Conservation (phyloP, 768 basidiomycete genomes). For the Tulasnella sp. region DNA sequence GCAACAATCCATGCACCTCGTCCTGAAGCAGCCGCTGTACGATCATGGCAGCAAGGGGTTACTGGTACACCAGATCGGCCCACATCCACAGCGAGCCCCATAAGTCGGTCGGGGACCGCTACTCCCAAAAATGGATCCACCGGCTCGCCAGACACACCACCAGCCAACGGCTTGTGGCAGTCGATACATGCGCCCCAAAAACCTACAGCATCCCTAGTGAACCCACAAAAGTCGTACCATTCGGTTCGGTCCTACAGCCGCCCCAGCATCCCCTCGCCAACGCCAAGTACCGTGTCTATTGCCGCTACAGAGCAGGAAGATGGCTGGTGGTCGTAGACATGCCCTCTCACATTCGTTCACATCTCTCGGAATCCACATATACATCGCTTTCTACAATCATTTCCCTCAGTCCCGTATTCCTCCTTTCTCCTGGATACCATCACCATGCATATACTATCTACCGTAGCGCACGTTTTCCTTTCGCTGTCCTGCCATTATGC, state of each 20-base stretch:
- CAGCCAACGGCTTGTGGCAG: slow-evolving; percentile 57
- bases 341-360: not conserved
- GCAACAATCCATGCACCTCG: slow-evolving; percentile 7
- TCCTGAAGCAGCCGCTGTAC: not conserved
- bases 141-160: slow-evolving; percentile 29
- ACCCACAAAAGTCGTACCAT: slow-evolving; percentile 19
- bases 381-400: too few species aligned
- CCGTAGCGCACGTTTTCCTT: not conserved
- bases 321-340: slow-evolving; percentile 61
- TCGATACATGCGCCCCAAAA: slow-evolving; percentile 49
- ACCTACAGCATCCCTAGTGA: slow-evolving; percentile 29
- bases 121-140: slow-evolving; percentile 7
- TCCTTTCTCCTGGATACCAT: not conserved
- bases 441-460: not conserved
- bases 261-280: slow-evolving; percentile 48
- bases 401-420: not conserved
- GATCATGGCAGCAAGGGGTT: not conserved
- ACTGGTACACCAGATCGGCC: not conserved
- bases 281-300: slow-evolving; percentile 62
- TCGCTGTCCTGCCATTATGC: not conserved
- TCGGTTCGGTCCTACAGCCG: slow-evolving; percentile 20
- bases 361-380: not conserved
- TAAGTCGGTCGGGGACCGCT: slow-evolving; percentile 8
- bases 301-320: slow-evolving; percentile 59
- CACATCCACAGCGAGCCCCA: not conserved